Evolutionary conservation across 2,329 filamentous ascomycete genomes (phyloP), one percentile per base, ranked within the genome.

Genomic region (Claviceps sp.): DNA sequence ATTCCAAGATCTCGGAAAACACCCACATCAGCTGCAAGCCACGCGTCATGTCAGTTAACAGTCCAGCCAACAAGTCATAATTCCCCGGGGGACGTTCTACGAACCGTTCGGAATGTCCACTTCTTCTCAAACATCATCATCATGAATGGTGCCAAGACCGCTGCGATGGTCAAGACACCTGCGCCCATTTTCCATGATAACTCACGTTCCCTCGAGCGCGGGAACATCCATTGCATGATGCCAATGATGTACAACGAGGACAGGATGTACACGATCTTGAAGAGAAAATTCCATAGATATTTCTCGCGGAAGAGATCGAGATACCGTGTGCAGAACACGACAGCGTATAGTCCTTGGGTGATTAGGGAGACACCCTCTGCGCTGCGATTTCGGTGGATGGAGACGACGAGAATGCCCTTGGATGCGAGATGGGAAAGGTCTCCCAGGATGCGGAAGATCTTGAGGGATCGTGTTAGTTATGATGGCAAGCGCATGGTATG

Each of bases 311-410:
- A 88, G 57, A 96, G 72, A 65, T 96, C 87, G 57, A 91, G 79
- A 69, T 97, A 97, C 55, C 91, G 82, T 4, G 88, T 84, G 62
- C 83, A 74, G 71, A 96, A 97, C 53, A 97, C 90, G 56, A 85
- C 66, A 52, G 84, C 81, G 70, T 97, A 97, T 58, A 96, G 81
- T 52, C 83, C 77, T 69, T 97, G 91, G 1, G 87, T 95, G 62
- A 97, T 87, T 63, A 95, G 82, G 24, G 89, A 95, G 55, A 96
- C 86, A 54, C 90, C 89, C 75, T 95, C 89, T 47, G 89, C 86
- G 66, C 86, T 93, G 63, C 79, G 79, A 65, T 96, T 95, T 59
- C 80, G 79, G 70, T 95, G 89, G 62, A 96, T 95, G 52, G 89
- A 83, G 72, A 84, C 87, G 70, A 96, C 89, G 60, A 96, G 77